Conservation (phyloP, 75 land plant genomes). For the Sequoiadendron giganteum region DNA sequence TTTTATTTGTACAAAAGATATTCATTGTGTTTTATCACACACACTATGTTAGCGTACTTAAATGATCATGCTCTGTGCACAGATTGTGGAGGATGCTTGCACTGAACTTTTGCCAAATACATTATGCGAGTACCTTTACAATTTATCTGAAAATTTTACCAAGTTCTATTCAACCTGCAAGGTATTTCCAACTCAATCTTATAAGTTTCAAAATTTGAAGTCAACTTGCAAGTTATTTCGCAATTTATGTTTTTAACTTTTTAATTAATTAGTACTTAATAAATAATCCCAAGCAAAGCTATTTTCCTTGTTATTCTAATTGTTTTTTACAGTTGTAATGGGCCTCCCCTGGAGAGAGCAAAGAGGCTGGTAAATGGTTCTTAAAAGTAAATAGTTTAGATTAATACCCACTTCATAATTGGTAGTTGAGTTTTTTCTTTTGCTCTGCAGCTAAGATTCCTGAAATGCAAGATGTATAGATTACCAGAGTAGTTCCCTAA, state of each 20-base stretch:
- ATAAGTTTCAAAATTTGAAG: background rate
- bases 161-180: conserved; percentile 81
- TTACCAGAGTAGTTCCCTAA: background rate
- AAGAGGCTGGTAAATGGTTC: background rate
- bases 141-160: conserved; percentile 71
- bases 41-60: background rate
- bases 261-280: background rate
- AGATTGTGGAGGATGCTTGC: conserved; percentile 38
- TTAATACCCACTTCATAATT: background rate
- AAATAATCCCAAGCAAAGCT: background rate
- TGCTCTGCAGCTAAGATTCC: background rate
- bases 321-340: background rate
- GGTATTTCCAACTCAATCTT: conserved; percentile 32
- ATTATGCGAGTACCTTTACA: conserved; percentile 86
- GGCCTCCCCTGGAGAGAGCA: background rate
- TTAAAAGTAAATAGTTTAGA: background rate
- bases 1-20: background rate
- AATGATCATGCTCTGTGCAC: background rate
- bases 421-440: background rate
- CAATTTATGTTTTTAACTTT: too few relatives aligned
- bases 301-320: background rate
- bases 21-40: background rate
- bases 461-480: background rate
- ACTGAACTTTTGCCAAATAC: conserved; percentile 72
- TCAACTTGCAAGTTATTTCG: background rate